These are phyloP conservation scores for Hygrophorus pudorinus DNA, from an alignment of 768 basidiomycete genomes.

Conservation along the genomic window DNA sequence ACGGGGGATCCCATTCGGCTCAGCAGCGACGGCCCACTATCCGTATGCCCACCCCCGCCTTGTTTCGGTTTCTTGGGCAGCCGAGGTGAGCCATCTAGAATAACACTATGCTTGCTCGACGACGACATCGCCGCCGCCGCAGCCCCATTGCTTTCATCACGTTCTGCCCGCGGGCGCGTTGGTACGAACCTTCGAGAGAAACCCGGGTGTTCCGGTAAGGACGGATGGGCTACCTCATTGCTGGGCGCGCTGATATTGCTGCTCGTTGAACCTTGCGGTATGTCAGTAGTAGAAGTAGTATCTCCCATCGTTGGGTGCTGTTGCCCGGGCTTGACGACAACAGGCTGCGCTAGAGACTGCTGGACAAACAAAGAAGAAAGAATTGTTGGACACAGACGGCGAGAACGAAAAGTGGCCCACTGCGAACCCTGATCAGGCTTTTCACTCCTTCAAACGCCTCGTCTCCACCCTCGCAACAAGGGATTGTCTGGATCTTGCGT, in stretches of 20 bases:
- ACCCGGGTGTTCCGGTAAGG: not conserved
- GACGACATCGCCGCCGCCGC: not conserved
- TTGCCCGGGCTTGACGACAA: slow-evolving; percentile 8
- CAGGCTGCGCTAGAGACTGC: slow-evolving; percentile 27
- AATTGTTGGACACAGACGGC: slow-evolving; percentile 26
- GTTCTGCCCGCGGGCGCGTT: not conserved
- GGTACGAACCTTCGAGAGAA: not conserved
- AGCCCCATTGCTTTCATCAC: not conserved
- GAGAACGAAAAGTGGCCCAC: slow-evolving; percentile 28
- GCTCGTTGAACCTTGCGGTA: slow-evolving; percentile 1
- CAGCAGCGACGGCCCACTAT: slow-evolving; percentile 28
- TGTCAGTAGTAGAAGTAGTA: not conserved
- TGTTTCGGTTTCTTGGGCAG: slow-evolving; percentile 27
- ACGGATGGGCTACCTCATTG: not conserved
- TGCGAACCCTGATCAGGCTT: slow-evolving; percentile 48
- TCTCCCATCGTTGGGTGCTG: no score
- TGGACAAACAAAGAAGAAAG: slow-evolving; percentile 28
- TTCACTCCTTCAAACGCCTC: slow-evolving; percentile 24
- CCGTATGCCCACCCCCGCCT: slow-evolving; percentile 9
- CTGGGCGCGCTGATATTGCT: not conserved
- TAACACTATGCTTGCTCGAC: slow-evolving; percentile 1
- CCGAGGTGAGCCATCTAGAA: slow-evolving; percentile 21
- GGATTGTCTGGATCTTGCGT: slow-evolving; percentile 17
- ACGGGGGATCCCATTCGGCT: slow-evolving; percentile 27
- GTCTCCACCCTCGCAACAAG: slow-evolving; percentile 11